These are phyloP conservation scores for Hippophae gyantsensis DNA, from an alignment of 306 rosid species.

Conservation along the genomic window DNA sequence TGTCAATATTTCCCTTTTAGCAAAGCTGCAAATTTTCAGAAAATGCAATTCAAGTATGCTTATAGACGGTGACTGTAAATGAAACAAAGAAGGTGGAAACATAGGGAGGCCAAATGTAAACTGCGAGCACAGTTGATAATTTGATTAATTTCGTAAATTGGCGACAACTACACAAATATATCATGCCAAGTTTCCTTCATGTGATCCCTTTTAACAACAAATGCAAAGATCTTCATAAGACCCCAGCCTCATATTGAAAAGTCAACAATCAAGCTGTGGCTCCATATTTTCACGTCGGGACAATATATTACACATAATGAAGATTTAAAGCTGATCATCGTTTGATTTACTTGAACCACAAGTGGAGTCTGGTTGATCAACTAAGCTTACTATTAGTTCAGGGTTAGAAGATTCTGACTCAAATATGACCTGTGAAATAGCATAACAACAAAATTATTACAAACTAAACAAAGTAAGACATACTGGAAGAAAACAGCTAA, in stretches of 20 bases:
- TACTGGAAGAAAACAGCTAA: too few species aligned
- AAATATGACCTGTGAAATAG: slow-evolving; percentile 42
- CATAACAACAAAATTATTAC: neutral
- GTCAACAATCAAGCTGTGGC: neutral
- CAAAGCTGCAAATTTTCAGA: too few species aligned
- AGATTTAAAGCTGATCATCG: slow-evolving; percentile 7
- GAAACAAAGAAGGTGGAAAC: too few species aligned
- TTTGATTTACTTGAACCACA: slow-evolving; percentile 35
- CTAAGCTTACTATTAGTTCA: slow-evolving; percentile 40
- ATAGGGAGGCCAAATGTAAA: too few species aligned
- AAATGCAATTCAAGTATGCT: too few species aligned
- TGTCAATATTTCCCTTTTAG: too few species aligned
- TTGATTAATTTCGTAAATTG: too few species aligned
- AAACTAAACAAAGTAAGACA: too few species aligned
- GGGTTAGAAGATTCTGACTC: slow-evolving; percentile 75
- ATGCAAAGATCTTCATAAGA: neutral
- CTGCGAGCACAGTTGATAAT: too few species aligned
- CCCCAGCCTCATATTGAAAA: neutral
- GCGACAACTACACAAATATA: too few species aligned
- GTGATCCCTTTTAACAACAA: neutral
- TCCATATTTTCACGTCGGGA: neutral
- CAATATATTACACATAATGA: neutral
- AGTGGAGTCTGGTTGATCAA: slow-evolving; percentile 54
- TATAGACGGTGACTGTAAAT: too few species aligned
- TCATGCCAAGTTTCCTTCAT: too few species aligned